phyloP scores from a whole-genome alignment of 2,329 filamentous ascomycete species.

The Pseudogymnoascus sp. region DNA sequence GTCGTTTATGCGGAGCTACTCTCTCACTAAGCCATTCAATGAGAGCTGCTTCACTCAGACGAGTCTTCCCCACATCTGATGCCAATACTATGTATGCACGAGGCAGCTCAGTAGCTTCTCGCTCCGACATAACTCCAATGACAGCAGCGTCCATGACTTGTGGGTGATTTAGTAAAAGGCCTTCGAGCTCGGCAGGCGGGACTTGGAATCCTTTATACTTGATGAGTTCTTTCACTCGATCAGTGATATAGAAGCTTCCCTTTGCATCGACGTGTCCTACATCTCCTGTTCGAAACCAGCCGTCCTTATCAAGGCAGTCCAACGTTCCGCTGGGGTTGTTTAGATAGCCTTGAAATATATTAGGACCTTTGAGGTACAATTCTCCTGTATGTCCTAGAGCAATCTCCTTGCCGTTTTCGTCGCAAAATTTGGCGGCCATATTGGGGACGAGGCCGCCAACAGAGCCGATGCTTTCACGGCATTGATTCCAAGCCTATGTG shows the following conservation, averaged over 20 bases:
- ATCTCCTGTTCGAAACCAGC: slow-evolving; percentile 36
- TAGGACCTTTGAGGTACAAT: slow-evolving; percentile 20
- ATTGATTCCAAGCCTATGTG: slow-evolving; percentile 39
- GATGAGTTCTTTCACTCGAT: slow-evolving; percentile 38
- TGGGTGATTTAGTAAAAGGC: slow-evolving; percentile 36
- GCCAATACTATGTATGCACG: background rate
- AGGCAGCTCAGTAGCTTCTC: background rate
- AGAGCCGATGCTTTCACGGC: background rate
- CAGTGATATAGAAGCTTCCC: slow-evolving; percentile 31
- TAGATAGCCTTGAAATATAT: slow-evolving; percentile 35
- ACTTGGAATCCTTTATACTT: slow-evolving; percentile 46
- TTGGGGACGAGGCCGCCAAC: background rate
- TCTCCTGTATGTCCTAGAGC: slow-evolving; percentile 14
- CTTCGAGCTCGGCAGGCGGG: slow-evolving; percentile 44
- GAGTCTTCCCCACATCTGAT: background rate
- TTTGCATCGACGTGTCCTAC: slow-evolving; percentile 39
- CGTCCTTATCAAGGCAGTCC: slow-evolving; percentile 25
- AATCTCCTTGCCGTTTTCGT: background rate
- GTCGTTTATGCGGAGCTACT: background rate
- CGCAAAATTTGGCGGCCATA: background rate
- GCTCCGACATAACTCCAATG: slow-evolving; percentile 35
- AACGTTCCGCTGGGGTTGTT: slow-evolving; percentile 28
- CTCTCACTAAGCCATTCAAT: background rate
- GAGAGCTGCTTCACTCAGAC: background rate
- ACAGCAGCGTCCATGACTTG: slow-evolving; percentile 40